Conservation (phyloP, 1,284 basidiomycete species). For the Marasmius oreades region DNA sequence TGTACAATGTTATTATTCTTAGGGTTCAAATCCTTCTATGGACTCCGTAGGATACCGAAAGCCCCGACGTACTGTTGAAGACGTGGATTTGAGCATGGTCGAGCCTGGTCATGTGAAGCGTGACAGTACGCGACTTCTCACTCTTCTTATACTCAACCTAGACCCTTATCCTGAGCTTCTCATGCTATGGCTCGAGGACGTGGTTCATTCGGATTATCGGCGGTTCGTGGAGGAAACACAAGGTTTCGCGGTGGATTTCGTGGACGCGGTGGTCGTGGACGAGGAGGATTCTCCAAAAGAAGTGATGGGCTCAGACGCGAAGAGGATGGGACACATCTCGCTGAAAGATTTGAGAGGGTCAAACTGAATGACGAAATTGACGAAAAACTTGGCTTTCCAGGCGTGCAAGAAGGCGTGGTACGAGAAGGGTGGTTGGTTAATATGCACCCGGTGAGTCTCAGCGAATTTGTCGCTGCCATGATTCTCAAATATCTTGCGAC, state of each 20-base stretch:
- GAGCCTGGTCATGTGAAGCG: too few species aligned
- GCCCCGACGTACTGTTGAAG: too few species aligned
- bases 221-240: conserved; percentile 16
- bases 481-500: background rate
- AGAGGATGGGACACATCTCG: conserved; percentile 82
- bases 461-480: conserved; percentile 1
- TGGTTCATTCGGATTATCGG: conserved; percentile 20
- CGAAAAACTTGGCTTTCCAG: conserved; percentile 86
- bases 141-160: background rate
- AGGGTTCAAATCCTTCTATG: too few species aligned
- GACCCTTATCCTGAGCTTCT: background rate
- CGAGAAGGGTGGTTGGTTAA: conserved; percentile 95
- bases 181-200: conserved; percentile 21
- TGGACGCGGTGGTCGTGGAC: conserved; percentile 51
- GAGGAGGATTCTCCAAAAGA: conserved; percentile 39
- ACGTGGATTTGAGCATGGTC: too few species aligned
- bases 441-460: conserved; percentile 86
- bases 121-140: too few species aligned
- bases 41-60: too few species aligned
- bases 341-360: conserved; percentile 81
- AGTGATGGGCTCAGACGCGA: conserved; percentile 63
- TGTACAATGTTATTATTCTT: too few species aligned
- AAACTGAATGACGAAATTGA: conserved; percentile 84
- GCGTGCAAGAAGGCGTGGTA: conserved; percentile 69
- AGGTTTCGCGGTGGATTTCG: conserved; percentile 45